Percentiles rank a stretch among this genome's conserved stretches.
phyloP scores from a whole-genome alignment of 169 alveolate species.

The Plasmodium ovale region DNA sequence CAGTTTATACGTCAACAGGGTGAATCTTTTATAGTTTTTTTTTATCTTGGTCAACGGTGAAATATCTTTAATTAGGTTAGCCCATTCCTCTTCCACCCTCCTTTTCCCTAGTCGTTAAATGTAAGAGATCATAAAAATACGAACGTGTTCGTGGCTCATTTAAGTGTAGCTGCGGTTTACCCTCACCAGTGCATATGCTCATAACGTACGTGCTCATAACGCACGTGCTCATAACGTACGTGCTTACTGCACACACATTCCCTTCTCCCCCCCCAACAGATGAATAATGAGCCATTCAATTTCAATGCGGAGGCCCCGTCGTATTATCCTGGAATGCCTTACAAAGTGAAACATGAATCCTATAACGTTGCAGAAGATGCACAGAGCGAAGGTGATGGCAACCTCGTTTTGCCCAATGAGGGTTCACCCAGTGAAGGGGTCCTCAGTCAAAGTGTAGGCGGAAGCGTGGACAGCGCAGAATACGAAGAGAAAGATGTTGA shows the following conservation, averaged over 20 bases:
- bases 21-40: too few relatives aligned
- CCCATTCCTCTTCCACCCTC: too few relatives aligned
- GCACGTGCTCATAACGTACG: not conserved
- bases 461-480: conserved; percentile 2
- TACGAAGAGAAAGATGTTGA: not conserved
- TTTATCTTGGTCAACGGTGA: too few relatives aligned
- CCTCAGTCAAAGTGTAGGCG: not conserved
- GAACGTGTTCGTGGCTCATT: too few relatives aligned
- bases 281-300: conserved; percentile 70
- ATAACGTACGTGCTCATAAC: not conserved
- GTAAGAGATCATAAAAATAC: too few relatives aligned
- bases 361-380: not conserved
- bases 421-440: conserved; percentile 12
- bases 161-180: too few relatives aligned
- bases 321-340: conserved; percentile 59
- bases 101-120: too few relatives aligned
- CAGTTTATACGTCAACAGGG: too few relatives aligned
- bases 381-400: not conserved
- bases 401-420: too few relatives aligned
- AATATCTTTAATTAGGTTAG: too few relatives aligned
- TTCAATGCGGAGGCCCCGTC: conserved; percentile 70
- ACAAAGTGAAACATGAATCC: not conserved
- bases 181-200: too few relatives aligned
- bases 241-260: not conserved
- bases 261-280: conserved; percentile 5